phyloP scores from a whole-genome alignment of 2,329 filamentous ascomycete species.

The Aureobasidium sp. region DNA sequence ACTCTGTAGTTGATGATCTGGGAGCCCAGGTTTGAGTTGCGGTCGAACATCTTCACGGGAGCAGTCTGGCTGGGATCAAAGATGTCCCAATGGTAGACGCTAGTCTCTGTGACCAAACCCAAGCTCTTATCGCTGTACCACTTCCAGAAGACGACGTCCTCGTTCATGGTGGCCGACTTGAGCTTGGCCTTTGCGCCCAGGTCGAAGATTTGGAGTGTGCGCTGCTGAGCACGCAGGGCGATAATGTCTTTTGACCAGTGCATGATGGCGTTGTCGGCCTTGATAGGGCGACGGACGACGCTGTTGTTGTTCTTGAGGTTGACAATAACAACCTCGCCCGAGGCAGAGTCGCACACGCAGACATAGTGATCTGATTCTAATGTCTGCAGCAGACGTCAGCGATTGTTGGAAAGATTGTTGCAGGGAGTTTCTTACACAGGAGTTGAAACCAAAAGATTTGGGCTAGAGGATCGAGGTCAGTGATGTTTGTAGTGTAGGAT shows the following conservation, averaged over 20 bases:
- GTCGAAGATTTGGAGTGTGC: constrained; percentile 97
- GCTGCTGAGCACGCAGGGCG: constrained; percentile 85
- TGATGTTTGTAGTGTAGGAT: neutral
- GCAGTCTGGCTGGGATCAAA: constrained; percentile 72
- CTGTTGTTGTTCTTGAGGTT: constrained; percentile 98
- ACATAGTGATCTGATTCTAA: constrained; percentile 96
- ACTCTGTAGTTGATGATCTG: constrained; percentile 99
- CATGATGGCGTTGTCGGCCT: constrained; percentile 99
- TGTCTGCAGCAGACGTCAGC: constrained; percentile 51
- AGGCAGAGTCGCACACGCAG: constrained; percentile 79
- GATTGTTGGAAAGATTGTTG: constrained; percentile 16
- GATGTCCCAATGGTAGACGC: constrained; percentile 97
- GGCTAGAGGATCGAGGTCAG: constrained; percentile 36
- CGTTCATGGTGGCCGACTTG: constrained; percentile 92
- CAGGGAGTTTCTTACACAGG: constrained; percentile 55
- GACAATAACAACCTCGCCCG: constrained; percentile 92
- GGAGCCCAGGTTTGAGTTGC: constrained; percentile 83
- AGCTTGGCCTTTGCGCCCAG: constrained; percentile 87
- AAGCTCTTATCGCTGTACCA: constrained; percentile 89
- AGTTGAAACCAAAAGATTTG: constrained; percentile 75
- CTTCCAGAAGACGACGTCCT: constrained; percentile 98
- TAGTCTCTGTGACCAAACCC: constrained; percentile 81
- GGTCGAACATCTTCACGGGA: constrained; percentile 88
- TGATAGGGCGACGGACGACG: constrained; percentile 89
- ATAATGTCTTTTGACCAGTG: constrained; percentile 96